Evolutionary conservation across 768 basidiomycete genomes (phyloP).

Genomic region (Daedaleopsis sinensis): DNA sequence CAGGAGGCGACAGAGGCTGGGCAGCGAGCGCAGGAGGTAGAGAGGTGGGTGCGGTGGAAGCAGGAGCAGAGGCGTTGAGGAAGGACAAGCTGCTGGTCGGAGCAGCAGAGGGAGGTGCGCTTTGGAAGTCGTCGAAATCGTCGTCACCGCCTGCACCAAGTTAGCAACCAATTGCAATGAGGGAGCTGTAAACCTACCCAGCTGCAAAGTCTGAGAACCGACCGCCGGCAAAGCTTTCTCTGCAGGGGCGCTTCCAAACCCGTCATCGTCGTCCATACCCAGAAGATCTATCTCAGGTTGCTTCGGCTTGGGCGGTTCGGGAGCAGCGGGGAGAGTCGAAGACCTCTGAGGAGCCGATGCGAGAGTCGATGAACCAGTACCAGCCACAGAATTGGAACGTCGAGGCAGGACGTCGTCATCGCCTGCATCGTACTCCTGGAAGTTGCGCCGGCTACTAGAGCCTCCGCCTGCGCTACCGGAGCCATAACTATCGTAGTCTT

Average conservation of each 20-base stretch:
- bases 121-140: slow-evolving; percentile 87
- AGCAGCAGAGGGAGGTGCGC: slow-evolving; percentile 52
- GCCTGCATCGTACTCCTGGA: slow-evolving; percentile 96
- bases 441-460: slow-evolving; percentile 55
- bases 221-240: slow-evolving; percentile 60
- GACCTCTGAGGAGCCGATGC: slow-evolving; percentile 41
- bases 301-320: slow-evolving; percentile 44
- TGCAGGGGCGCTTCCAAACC: slow-evolving; percentile 38
- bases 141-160: slow-evolving; percentile 51
- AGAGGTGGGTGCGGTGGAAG: background rate
- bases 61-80: slow-evolving; percentile 8
- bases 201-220: slow-evolving; percentile 22
- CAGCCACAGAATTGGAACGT: slow-evolving; percentile 43
- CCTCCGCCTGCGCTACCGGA: slow-evolving; percentile 35
- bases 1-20: background rate
- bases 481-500: slow-evolving; percentile 5
- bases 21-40: background rate
- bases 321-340: slow-evolving; percentile 37
- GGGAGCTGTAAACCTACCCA: slow-evolving; percentile 9
- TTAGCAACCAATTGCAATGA: background rate
- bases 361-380: slow-evolving; percentile 32
- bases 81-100: slow-evolving; percentile 3
- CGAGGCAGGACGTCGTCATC: slow-evolving; percentile 69
- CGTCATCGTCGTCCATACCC: slow-evolving; percentile 69
- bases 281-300: slow-evolving; percentile 67